Base-by-base conservation (phyloP, 2,329 filamentous ascomycete species). In the Colletotrichum orchidophilum region DNA sequence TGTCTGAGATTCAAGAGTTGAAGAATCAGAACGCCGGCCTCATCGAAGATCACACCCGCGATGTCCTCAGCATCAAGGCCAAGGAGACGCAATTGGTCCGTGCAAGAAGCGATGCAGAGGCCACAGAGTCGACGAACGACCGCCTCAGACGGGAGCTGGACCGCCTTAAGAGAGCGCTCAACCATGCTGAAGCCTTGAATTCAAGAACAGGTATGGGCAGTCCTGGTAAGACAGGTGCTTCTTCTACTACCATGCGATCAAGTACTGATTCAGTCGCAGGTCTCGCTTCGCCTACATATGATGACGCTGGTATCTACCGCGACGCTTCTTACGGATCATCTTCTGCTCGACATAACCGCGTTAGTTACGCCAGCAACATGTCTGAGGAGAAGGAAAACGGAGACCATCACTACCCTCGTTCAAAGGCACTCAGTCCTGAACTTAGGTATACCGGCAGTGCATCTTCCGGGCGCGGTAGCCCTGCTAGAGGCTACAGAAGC, bases 51-150 rank as follows among this genome's bases (percentile, higher is more conserved):
- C 96, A 98, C 80, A 99, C 96, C 0, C 89, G 96, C 58, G 96
- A 99, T 77, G 94, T 98, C 0, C 87, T 99, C 52, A 96, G 95
- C 76, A 97, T 99, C 83, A 98, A 98, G 81, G 96, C 96, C 15
- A 99, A 99, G 82, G 96, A 99, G 81, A 98, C 96, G 3, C 96
- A 99, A 77, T 88, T 99, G 5, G 96, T 98, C 11, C 92, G 96
- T 54, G 95, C 96, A 12, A 89, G 95, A 65, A 95, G 93, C 74
- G 96, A 99, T 77, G 93, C 93, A 35, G 96, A 98, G 80, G 91
- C 94, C 0, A 94, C 95, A 0, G 95, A 98, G 79, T 92, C 95
- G 76, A 92, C 91, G 70, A 95, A 96, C 63, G 94, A 96, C 73
- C 92, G 94, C 68, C 88, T 97, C 63, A 88, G 93, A 73, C 91